phyloP scores from a whole-genome alignment of 306 rosid genomes.

The Lathyrus sativus region DNA sequence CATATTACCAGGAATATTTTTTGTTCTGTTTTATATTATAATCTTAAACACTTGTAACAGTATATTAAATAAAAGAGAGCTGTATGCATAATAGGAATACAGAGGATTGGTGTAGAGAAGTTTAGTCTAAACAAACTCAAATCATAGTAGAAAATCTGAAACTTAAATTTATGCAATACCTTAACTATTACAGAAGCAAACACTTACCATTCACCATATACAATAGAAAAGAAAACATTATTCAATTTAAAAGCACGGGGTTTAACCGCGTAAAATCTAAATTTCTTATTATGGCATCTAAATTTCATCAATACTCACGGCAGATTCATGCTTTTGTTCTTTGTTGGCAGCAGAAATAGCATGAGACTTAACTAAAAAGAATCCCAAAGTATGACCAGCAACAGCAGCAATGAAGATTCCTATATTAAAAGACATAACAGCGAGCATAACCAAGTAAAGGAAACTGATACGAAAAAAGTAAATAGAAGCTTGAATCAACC shows the following conservation, averaged over 20 bases:
- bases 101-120: background rate
- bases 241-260: background rate
- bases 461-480: constrained; percentile 45
- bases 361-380: constrained; percentile 43
- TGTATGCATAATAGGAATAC: constrained; percentile 23
- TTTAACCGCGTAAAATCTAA: background rate
- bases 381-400: constrained; percentile 59
- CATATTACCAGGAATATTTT: constrained; percentile 16
- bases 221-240: background rate
- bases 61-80: constrained; percentile 5
- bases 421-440: constrained; percentile 72
- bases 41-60: background rate
- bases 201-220: background rate
- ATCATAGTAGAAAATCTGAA: background rate
- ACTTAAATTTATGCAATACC: background rate
- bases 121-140: constrained; percentile 4
- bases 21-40: constrained; percentile 13
- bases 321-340: background rate
- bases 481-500: constrained; percentile 41
- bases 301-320: background rate
- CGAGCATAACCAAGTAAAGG: constrained; percentile 63
- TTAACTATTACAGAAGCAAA: constrained; percentile 7
- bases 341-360: constrained; percentile 34
- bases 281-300: background rate
- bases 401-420: constrained; percentile 69